Base-by-base conservation (phyloP, 2,329 filamentous ascomycete species). In the Paecilomyces variotii region DNA sequence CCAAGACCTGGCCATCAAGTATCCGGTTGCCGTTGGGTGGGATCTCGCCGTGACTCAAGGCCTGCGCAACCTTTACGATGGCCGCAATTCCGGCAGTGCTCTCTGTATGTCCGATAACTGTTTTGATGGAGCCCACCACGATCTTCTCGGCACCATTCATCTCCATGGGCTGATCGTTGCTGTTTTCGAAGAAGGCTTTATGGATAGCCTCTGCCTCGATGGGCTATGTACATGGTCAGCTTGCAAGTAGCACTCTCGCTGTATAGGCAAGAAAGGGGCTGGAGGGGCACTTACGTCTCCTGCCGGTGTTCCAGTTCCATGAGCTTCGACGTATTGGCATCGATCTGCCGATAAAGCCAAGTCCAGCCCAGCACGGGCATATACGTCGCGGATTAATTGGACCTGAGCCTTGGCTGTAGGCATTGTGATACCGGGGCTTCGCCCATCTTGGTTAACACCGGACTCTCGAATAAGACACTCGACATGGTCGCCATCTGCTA, bases 401-500 rank as follows among this genome's bases (percentile, higher is more conserved):
- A 66, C 64, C 60, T 79, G 77, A 0, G 77, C 73, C 2, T 62
- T 9, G 57, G 54, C 35, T 45, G 58, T 71, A 1, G 72, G 72
- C 57, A 71, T 62, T 9, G 72, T 72, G 2, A 73, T 62, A n/a
- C 66, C 66, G 5, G 57, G 19, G 4, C 67, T 71, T 14, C 63
- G 58, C 5, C 72, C 71, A 62, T 74, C 70, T 27, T 66, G 64
- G 55, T 74, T 74, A 12, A 69, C 57, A 7, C 58, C 67, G 4
- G 67, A 67, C 9, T 62, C 67, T 5, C 70, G 65, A 28, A 74
- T 70, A 7, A 73, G 62, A 34, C 68, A 69, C 25, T 76, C 67
- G 49, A 81, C 75, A 3, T 68, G 60, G 56, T 80, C 77, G 1
- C 71, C 71, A 61, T 80, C 76, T 0, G 55, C 64, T 2, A 84